A percentile compares a stretch with the other conserved stretches of the same genome.
These are phyloP conservation scores for Populus deltoides DNA, from an alignment of 345 rosid genomes.

Conservation along the genomic window DNA sequence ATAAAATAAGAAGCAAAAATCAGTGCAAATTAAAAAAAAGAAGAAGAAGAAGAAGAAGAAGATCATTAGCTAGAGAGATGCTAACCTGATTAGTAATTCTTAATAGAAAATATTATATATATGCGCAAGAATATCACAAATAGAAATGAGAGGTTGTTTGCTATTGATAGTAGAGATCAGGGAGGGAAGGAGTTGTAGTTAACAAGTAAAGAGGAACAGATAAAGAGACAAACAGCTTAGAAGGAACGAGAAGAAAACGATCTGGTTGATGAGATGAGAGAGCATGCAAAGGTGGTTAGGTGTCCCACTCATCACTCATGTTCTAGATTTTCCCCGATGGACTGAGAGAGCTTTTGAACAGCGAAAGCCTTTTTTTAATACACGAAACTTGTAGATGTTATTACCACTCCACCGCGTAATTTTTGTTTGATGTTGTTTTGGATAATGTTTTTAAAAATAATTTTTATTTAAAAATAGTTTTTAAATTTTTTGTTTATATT, in stretches of 20 bases:
- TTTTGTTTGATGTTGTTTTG: too few relatives aligned
- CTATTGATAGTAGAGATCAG: not conserved
- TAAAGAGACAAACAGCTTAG: not conserved
- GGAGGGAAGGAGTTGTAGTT: not conserved
- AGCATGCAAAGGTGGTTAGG: not conserved
- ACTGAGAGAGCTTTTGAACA: not conserved
- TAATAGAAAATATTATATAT: not conserved
- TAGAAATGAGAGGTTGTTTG: not conserved
- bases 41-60: too few relatives aligned
- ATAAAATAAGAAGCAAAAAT: not conserved
- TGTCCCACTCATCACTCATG: not conserved
- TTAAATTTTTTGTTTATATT: too few relatives aligned
- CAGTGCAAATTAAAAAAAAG: too few relatives aligned
- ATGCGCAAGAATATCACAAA: not conserved
- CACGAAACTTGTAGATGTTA: too few relatives aligned
- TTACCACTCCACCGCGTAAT: too few relatives aligned
- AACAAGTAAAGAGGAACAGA: not conserved
- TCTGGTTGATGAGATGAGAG: not conserved
- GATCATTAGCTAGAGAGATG: not conserved
- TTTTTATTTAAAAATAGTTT: too few relatives aligned
- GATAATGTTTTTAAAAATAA: too few relatives aligned
- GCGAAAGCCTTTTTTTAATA: too few relatives aligned
- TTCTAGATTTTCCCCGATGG: conserved; percentile 55
- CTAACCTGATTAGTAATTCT: not conserved
- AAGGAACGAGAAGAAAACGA: not conserved